Evolutionary conservation across 768 basidiomycete species (phyloP).

Genomic region (Mycena venus): DNA sequence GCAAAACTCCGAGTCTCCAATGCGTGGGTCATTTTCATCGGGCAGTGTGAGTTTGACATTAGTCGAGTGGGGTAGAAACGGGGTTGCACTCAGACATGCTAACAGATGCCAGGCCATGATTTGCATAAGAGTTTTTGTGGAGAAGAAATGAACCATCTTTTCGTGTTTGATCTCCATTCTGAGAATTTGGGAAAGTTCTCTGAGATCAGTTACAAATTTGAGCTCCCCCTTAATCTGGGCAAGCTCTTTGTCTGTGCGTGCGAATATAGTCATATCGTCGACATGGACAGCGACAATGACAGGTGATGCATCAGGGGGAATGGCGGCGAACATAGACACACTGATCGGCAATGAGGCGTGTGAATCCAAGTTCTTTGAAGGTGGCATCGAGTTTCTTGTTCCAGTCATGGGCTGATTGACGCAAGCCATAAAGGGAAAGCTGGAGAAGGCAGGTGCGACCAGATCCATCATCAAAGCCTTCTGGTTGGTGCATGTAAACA

Average conservation of each 20-base stretch:
- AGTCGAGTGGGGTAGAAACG: constrained; percentile 32
- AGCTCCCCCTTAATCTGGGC: constrained; percentile 28
- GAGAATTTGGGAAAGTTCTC: constrained; percentile 33
- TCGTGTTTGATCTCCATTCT: constrained; percentile 38
- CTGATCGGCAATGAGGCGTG: constrained; percentile 28
- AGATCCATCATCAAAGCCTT: constrained; percentile 45
- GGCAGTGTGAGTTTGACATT: constrained; percentile 28
- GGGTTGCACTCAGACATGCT: constrained; percentile 32
- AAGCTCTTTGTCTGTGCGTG: not conserved
- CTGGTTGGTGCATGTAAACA: constrained; percentile 56
- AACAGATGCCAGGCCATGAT: constrained; percentile 21
- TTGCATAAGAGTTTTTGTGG: constrained; percentile 32
- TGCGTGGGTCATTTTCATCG: not conserved
- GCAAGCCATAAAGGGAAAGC: constrained; percentile 53
- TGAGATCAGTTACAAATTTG: constrained; percentile 31
- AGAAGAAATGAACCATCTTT: constrained; percentile 14
- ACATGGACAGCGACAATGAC: constrained; percentile 25
- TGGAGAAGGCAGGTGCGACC: constrained; percentile 39
- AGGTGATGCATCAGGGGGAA: no score
- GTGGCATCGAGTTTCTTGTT: constrained; percentile 35
- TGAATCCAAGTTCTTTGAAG: constrained; percentile 33
- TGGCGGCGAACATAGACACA: constrained; percentile 34
- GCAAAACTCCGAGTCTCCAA: constrained; percentile 12
- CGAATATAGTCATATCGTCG: constrained; percentile 38
- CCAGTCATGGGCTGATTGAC: constrained; percentile 39